Conservation (phyloP, 2,329 filamentous ascomycete genomes). For the Hymenoscyphus fructigenus region DNA sequence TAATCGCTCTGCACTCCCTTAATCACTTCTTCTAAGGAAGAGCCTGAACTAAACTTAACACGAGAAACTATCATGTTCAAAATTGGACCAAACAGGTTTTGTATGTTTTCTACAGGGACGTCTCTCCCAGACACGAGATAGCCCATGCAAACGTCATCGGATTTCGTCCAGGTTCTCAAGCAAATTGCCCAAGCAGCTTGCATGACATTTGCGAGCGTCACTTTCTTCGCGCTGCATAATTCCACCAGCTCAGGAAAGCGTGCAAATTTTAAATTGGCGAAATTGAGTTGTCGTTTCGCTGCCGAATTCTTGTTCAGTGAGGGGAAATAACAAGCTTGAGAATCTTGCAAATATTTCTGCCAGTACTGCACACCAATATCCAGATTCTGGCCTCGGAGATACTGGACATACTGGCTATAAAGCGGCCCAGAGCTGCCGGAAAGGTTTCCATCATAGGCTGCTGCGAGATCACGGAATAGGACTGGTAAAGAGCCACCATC, state of each 20-base stretch:
- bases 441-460: constrained; percentile 35
- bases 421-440: constrained; percentile 31
- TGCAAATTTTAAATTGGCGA: constrained; percentile 2
- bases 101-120: constrained; percentile 43
- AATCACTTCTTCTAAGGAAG: constrained; percentile 32
- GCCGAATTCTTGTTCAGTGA: not conserved
- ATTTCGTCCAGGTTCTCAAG: constrained; percentile 38
- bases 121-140: constrained; percentile 44
- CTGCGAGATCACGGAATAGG: constrained; percentile 44
- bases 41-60: constrained; percentile 21
- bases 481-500: constrained; percentile 48
- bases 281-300: not conserved
- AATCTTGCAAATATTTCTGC: constrained; percentile 17
- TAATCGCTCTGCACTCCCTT: constrained; percentile 35
- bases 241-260: constrained; percentile 6
- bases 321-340: constrained; percentile 18
- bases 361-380: constrained; percentile 27
- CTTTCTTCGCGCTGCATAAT: constrained; percentile 8
- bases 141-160: constrained; percentile 42
- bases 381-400: constrained; percentile 30
- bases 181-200: constrained; percentile 14
- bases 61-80: constrained; percentile 42
- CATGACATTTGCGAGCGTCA: constrained; percentile 14
- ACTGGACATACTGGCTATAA: constrained; percentile 40
- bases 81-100: constrained; percentile 47